These are phyloP conservation scores for Mortierella sp. DNA, from an alignment of 371 early-diverging fungal species.

Conservation along the genomic window DNA sequence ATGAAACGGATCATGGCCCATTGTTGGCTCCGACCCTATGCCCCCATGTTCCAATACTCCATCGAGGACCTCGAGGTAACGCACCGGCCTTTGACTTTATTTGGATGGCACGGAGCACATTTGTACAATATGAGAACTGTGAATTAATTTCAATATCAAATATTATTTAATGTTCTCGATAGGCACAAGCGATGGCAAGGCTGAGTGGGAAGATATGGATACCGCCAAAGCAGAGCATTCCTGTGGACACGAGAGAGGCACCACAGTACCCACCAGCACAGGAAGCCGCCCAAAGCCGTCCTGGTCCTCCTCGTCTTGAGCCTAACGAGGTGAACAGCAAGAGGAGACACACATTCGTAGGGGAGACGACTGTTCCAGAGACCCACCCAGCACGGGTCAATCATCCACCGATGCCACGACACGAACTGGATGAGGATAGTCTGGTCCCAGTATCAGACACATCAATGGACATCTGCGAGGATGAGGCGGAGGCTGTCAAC, in stretches of 20 bases:
- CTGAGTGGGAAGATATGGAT: slow-evolving; percentile 36
- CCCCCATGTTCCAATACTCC: slow-evolving; percentile 60
- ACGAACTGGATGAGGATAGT: slow-evolving; percentile 17
- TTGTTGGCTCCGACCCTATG: slow-evolving; percentile 72
- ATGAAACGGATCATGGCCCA: slow-evolving; percentile 91
- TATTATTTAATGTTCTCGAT: not conserved
- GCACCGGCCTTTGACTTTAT: no score
- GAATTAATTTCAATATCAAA: not conserved
- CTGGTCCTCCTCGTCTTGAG: slow-evolving; percentile 29
- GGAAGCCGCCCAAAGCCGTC: slow-evolving; percentile 15
- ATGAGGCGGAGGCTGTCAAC: slow-evolving; percentile 17
- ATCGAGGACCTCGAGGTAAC: slow-evolving; percentile 60
- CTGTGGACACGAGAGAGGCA: not conserved
- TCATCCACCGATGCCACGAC: not conserved
- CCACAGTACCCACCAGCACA: slow-evolving; percentile 1
- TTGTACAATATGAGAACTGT: no score
- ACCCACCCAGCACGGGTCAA: slow-evolving; percentile 11
- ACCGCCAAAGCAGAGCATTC: slow-evolving; percentile 16
- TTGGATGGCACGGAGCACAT: not conserved
- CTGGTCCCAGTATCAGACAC: slow-evolving; percentile 34
- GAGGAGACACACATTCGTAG: slow-evolving; percentile 30
- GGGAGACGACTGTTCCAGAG: slow-evolving; percentile 49
- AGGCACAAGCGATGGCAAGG: slow-evolving; percentile 44
- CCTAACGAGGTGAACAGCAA: slow-evolving; percentile 27
- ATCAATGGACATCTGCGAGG: slow-evolving; percentile 43